phyloP scores from a whole-genome alignment of 1,284 basidiomycete genomes.

The Apiotrichum akiyoshidainum region DNA sequence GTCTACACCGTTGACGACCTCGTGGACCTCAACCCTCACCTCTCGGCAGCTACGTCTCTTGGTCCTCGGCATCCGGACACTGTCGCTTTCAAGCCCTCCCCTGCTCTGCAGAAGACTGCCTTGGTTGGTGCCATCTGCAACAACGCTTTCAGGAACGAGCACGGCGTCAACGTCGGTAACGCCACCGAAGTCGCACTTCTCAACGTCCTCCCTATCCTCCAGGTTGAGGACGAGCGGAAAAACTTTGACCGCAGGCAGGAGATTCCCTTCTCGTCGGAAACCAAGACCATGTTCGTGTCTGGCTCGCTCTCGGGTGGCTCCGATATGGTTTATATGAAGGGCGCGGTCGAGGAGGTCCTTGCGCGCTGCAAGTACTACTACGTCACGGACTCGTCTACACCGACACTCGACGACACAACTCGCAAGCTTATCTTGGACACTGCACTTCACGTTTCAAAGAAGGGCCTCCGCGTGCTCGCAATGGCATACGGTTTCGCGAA shows the following conservation, averaged over 20 bases:
- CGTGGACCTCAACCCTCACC: constrained; percentile 60
- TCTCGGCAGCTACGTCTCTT: constrained; percentile 51
- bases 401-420: constrained; percentile 66
- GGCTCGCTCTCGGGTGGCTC: constrained; percentile 59
- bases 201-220: constrained; percentile 72
- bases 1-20: constrained; percentile 81
- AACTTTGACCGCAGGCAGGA: constrained; percentile 73
- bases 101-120: constrained; percentile 68
- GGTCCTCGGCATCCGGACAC: constrained; percentile 60
- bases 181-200: constrained; percentile 90
- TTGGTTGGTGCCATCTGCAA: constrained; percentile 57
- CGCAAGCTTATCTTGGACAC: constrained; percentile 65
- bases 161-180: constrained; percentile 77
- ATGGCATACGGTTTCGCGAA: constrained; percentile 74
- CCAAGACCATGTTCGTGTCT: constrained; percentile 86
- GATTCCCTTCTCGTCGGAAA: constrained; percentile 85
- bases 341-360: constrained; percentile 83
- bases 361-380: constrained; percentile 83
- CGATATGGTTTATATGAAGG: constrained; percentile 87
- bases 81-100: constrained; percentile 42
- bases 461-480: constrained; percentile 81
- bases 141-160: constrained; percentile 62
- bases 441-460: constrained; percentile 66
- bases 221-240: constrained; percentile 64
- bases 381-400: constrained; percentile 77